phyloP scores from a whole-genome alignment of 1,139 yeast species.

The Insectozyma bohioensis region DNA sequence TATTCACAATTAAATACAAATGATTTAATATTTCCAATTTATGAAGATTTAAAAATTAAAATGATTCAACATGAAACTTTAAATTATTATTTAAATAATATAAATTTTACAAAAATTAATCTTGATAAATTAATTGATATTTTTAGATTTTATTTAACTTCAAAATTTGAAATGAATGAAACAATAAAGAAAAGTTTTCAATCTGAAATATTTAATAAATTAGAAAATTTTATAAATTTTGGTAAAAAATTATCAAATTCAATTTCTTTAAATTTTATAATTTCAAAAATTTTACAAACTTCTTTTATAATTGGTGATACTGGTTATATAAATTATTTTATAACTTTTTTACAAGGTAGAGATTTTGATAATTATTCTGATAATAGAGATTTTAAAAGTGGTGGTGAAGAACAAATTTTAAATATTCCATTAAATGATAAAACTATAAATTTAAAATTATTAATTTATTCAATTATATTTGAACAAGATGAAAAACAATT shows the following conservation, averaged over 20 bases:
- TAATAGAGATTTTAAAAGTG: slow-evolving; percentile 48
- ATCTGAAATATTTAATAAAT: slow-evolving; percentile 55
- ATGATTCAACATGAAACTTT: slow-evolving; percentile 80
- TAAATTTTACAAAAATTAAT: slow-evolving; percentile 37
- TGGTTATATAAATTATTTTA: slow-evolving; percentile 31
- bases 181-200: slow-evolving; percentile 53
- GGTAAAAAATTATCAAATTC: slow-evolving; percentile 42
- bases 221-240: slow-evolving; percentile 60
- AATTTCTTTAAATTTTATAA: slow-evolving; percentile 31
- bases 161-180: slow-evolving; percentile 49
- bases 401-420: slow-evolving; percentile 15
- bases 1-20: slow-evolving; percentile 61
- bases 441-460: slow-evolving; percentile 19
- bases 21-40: slow-evolving; percentile 50
- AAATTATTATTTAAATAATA: slow-evolving; percentile 53
- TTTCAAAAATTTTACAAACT: slow-evolving; percentile 35
- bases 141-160: slow-evolving; percentile 50
- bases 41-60: slow-evolving; percentile 59
- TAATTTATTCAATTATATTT: slow-evolving; percentile 27
- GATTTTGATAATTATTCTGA: slow-evolving; percentile 26
- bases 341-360: slow-evolving; percentile 14
- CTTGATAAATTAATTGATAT: slow-evolving; percentile 29
- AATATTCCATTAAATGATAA: slow-evolving; percentile 13
- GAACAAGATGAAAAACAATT: slow-evolving; percentile 17
- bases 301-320: slow-evolving; percentile 36